phyloP scores from a whole-genome alignment of 257 asterid genomes.

The Nicotiana tomentosiformis region DNA sequence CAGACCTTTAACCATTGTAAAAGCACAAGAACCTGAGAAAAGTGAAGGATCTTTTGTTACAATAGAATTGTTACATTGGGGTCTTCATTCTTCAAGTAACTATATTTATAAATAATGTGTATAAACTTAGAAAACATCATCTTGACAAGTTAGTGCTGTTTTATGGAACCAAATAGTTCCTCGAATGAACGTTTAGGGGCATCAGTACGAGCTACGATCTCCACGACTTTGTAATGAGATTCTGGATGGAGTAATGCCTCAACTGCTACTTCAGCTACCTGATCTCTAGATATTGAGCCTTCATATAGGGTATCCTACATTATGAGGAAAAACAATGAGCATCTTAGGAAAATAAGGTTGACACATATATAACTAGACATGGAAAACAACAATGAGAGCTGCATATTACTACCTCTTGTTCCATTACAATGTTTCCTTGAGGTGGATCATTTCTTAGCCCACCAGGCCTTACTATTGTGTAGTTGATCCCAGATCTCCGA shows the following conservation, averaged over 20 bases:
- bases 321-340: background rate
- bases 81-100: background rate
- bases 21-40: background rate
- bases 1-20: background rate
- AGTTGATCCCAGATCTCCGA: constrained; percentile 88
- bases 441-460: constrained; percentile 87
- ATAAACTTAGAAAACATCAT: background rate
- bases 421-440: constrained; percentile 80
- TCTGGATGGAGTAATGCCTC: constrained; percentile 74
- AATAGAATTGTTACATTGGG: background rate
- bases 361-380: background rate
- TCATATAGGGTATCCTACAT: constrained; percentile 72
- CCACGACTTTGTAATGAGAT: constrained; percentile 79
- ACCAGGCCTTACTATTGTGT: constrained; percentile 92
- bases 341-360: background rate
- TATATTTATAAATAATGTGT: background rate
- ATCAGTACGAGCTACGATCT: constrained; percentile 77
- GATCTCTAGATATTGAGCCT: constrained; percentile 90
- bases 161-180: constrained; percentile 69
- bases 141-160: constrained; percentile 40
- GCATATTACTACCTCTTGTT: constrained; percentile 62
- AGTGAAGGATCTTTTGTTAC: background rate
- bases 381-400: background rate
- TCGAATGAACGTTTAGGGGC: constrained; percentile 67
- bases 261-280: constrained; percentile 90